A percentile compares a stretch with the other conserved stretches of the same genome.
Evolutionary conservation across 257 asterid species (phyloP).

Genomic region (Prunella vulgaris): DNA sequence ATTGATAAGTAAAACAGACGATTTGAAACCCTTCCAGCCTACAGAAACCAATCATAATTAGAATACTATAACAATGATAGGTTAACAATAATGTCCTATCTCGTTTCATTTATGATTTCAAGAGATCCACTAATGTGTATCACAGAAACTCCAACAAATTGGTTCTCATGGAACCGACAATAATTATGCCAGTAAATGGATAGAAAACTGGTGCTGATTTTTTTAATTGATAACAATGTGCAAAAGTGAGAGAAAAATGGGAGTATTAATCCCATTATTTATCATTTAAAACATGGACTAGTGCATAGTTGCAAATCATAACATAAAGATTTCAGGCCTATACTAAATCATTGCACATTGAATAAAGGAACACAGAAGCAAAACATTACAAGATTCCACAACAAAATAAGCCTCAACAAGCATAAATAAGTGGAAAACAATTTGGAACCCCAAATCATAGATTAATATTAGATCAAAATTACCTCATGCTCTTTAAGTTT

Average conservation of each 20-base stretch:
- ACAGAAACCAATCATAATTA: conserved; percentile 20
- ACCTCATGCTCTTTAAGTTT: conserved; percentile 91
- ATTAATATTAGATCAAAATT: conserved; percentile 12
- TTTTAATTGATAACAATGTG: no score
- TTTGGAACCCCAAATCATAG: neutral
- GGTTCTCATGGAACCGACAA: neutral
- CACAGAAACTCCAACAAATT: neutral
- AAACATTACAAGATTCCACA: neutral
- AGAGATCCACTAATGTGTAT: neutral
- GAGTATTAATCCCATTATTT: no score
- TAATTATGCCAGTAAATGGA: neutral
- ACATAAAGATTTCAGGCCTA: neutral
- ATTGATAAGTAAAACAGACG: conserved; percentile 91
- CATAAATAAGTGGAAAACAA: neutral
- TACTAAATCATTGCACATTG: neutral
- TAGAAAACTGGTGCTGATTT: no score
- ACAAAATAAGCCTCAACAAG: neutral
- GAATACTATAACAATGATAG: neutral
- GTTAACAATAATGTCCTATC: neutral
- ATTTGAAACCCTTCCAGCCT: conserved; percentile 79
- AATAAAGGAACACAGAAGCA: neutral
- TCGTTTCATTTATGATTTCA: neutral
- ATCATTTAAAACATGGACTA: neutral
- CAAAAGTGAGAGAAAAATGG: no score
- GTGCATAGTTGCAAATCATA: neutral